phyloP scores from a whole-genome alignment of 2,329 filamentous ascomycete species.

The Didymella arachidicola region DNA sequence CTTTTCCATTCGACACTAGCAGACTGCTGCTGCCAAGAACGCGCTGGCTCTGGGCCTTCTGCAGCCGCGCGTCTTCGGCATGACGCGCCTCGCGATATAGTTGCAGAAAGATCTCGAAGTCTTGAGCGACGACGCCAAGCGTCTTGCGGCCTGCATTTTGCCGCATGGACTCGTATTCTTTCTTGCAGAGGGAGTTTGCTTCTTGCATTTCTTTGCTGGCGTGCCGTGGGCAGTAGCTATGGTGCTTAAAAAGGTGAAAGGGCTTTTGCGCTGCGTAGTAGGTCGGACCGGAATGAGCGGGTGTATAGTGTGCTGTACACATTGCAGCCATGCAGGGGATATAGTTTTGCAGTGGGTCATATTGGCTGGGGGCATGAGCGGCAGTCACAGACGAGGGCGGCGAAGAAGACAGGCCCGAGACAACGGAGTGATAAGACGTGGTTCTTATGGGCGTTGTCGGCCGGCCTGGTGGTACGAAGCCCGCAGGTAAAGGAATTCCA shows the following conservation, averaged over 20 bases:
- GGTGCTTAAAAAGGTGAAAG: conserved; percentile 37
- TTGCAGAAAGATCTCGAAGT: conserved; percentile 38
- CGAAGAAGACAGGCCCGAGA: conserved; percentile 26
- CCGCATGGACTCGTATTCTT: conserved; percentile 38
- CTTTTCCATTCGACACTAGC: conserved; percentile 3
- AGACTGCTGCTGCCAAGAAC: conserved; percentile 22
- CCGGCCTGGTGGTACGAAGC: conserved; percentile 25
- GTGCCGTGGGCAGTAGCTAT: conserved; percentile 40
- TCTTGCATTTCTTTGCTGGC: conserved; percentile 39
- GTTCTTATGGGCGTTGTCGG: conserved; percentile 19
- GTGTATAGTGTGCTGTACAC: conserved; percentile 39
- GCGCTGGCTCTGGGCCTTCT: conserved; percentile 20
- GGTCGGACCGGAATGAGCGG: conserved; percentile 33
- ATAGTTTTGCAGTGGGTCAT: conserved; percentile 43
- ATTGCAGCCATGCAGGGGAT: conserved; percentile 39
- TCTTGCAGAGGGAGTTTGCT: conserved; percentile 37
- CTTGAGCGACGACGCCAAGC: conserved; percentile 36
- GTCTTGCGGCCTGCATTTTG: conserved; percentile 47
- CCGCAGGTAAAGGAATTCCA: conserved; percentile 26
- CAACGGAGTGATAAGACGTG: conserved; percentile 33
- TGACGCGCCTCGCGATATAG: conserved; percentile 26
- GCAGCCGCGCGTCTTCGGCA: conserved; percentile 22
- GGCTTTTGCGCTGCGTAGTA: conserved; percentile 42
- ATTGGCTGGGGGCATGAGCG: conserved; percentile 27
- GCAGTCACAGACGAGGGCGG: conserved; percentile 28